Percentiles rank a stretch among this genome's conserved stretches.
Conservation (phyloP, 1,284 basidiomycete genomes). For the Austropuccinia psidii region DNA sequence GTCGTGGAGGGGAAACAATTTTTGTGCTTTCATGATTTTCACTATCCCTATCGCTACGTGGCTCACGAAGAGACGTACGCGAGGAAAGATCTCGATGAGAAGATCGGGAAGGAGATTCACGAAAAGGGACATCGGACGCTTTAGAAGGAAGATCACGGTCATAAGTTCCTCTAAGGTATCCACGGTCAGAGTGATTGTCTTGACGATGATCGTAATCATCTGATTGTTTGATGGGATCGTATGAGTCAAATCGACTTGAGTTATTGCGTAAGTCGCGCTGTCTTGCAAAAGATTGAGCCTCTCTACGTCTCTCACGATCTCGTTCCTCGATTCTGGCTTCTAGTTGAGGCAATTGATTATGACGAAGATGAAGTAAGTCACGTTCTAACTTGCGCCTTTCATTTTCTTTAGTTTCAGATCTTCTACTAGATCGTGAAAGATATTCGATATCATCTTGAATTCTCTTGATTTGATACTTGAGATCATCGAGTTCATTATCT, state of each 20-base stretch:
- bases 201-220: conserved; percentile 10
- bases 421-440: conserved; percentile 65
- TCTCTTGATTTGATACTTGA: conserved; percentile 75
- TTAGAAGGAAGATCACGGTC: conserved; percentile 44
- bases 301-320: conserved; percentile 71
- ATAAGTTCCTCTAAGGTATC: conserved; percentile 50
- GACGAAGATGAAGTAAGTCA: conserved; percentile 75
- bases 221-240: conserved; percentile 40
- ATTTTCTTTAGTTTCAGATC: conserved; percentile 67
- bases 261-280: conserved; percentile 82
- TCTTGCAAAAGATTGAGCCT: conserved; percentile 52
- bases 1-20: conserved; percentile 49
- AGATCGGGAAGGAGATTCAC: conserved; percentile 46
- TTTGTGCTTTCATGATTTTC: conserved; percentile 25
- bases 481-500: conserved; percentile 78
- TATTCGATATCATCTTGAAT: conserved; percentile 93
- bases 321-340: conserved; percentile 75
- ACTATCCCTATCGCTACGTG: conserved; percentile 43
- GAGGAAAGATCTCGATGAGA: conserved; percentile 46
- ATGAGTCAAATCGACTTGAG: conserved; percentile 48
- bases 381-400: conserved; percentile 80
- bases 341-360: conserved; percentile 83
- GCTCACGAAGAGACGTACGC: conserved; percentile 47
- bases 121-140: background rate
- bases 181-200: conserved; percentile 42